A percentile compares a stretch with the other conserved stretches of the same genome.
Conservation (phyloP, 768 basidiomycete genomes). For the Dentipellis sp. region DNA sequence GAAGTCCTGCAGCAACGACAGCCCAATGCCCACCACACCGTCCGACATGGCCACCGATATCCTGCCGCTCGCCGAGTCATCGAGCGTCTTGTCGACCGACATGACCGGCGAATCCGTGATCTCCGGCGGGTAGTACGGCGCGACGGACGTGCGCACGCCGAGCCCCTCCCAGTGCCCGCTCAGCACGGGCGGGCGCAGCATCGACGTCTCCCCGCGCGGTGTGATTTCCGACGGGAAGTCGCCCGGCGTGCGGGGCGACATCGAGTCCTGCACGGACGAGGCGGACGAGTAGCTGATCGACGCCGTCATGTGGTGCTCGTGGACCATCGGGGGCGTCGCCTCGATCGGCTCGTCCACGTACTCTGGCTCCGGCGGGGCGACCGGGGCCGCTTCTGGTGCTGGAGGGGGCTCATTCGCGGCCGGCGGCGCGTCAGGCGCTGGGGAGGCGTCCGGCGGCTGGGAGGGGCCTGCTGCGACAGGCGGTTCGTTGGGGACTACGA, state of each 20-base stretch:
- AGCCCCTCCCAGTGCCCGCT: not conserved
- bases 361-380: too few relatives aligned
- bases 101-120: not conserved
- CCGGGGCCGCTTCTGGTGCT: too few relatives aligned
- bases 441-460: not conserved
- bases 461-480: not conserved
- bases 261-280: constrained; percentile 19
- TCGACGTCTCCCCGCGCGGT: not conserved
- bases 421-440: too few relatives aligned
- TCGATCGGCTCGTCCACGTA: too few relatives aligned
- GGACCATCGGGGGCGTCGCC: constrained; percentile 6
- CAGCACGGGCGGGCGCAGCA: not conserved
- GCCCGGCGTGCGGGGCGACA: constrained; percentile 17
- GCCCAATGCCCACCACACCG: constrained; percentile 59
- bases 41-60: constrained; percentile 34
- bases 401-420: too few relatives aligned
- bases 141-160: not conserved
- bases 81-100: not conserved
- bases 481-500: not conserved
- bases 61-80: not conserved
- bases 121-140: not conserved
- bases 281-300: constrained; percentile 21
- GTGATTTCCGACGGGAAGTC: constrained; percentile 6
- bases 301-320: constrained; percentile 7
- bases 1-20: constrained; percentile 51